These are phyloP conservation scores for Phytophthora kernoviae DNA, from an alignment of 352 stramenopile genomes.

Conservation along the genomic window DNA sequence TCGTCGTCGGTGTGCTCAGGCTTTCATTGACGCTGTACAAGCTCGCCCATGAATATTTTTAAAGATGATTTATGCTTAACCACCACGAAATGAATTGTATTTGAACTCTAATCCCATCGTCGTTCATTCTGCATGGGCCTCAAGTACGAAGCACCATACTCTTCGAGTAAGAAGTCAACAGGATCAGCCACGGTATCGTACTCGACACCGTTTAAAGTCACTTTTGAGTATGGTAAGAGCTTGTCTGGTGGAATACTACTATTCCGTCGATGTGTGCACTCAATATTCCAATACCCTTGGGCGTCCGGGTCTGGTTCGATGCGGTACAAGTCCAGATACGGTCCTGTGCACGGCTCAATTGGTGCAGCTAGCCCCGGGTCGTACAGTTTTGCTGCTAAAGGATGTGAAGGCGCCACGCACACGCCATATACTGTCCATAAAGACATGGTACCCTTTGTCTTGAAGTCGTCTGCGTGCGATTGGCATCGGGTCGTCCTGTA, in stretches of 20 bases:
- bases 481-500: constrained; percentile 10
- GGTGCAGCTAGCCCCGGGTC: constrained; percentile 28
- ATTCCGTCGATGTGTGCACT: constrained; percentile 17
- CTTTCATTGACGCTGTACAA: constrained; percentile 52
- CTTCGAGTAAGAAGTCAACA: constrained; percentile 46
- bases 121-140: constrained; percentile 16
- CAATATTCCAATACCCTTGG: constrained; percentile 17
- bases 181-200: constrained; percentile 50
- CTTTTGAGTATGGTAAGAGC: constrained; percentile 34
- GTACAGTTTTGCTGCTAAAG: constrained; percentile 41
- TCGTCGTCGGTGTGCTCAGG: constrained; percentile 47
- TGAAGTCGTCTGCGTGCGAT: constrained; percentile 19
- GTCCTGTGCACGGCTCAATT: constrained; percentile 32
- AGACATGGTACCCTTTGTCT: constrained; percentile 48
- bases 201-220: constrained; percentile 38
- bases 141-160: constrained; percentile 46
- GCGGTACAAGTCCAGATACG: constrained; percentile 52
- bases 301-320: constrained; percentile 27
- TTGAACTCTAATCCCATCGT: constrained; percentile 1
- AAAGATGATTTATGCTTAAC: constrained; percentile 23
- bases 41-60: constrained; percentile 44
- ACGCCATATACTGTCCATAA: constrained; percentile 41
- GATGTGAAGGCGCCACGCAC: constrained; percentile 50
- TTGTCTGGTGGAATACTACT: constrained; percentile 26
- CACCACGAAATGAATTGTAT: constrained; percentile 14